Evolutionary conservation across 2,329 filamentous ascomycete genomes (phyloP), one percentile per base, ranked within the genome.

Genomic region (Stemphylium beticola): DNA sequence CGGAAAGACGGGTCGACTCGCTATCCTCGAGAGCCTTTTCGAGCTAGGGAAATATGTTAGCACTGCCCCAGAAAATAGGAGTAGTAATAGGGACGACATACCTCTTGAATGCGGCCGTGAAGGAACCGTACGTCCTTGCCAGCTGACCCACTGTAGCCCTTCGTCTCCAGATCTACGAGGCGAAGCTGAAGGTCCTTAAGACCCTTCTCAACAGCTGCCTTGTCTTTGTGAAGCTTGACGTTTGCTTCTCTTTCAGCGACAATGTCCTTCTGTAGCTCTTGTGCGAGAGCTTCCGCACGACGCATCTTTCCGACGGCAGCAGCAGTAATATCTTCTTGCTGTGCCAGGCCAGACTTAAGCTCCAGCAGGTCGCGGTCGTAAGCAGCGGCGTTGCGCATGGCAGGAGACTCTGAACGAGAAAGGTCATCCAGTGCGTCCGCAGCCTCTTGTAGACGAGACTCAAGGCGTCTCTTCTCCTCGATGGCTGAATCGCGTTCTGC

Each of bases 281-380:
- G 86, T 1, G 88, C 88, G 29, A 98, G 80, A 4, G 92, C 90
- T 71, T 99, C 93, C 2, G 95, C 91, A 20, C 93, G 88, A 50
- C 93, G 87, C 95, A 99, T 99, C 82, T 98, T 98, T 68, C 95
- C 93, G 36, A 98, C 89, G 0, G 93, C 93, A 3, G 95, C 93
- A 0, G 89, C 86, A 10, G 92, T 91, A 54, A 98, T 88, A 72
- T 99, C 93, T 76, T 98, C 91, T 69, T 97, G 92, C 69, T 96
- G 92, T 4, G 93, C 93, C 31, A 98, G 84, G 61, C 83, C 88
- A 9, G 92, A 89, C 78, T 95, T 96, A 61, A 99, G 85, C 57
- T 96, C 91, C 5, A 99, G 82, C 20, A 98, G 83, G 75, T 96
- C 91, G 66, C 89, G 91, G 76, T 98, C 93, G 68, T 93, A 88